phyloP scores from a whole-genome alignment of 1,139 yeast species.

The Suhomyces bribrorum region DNA sequence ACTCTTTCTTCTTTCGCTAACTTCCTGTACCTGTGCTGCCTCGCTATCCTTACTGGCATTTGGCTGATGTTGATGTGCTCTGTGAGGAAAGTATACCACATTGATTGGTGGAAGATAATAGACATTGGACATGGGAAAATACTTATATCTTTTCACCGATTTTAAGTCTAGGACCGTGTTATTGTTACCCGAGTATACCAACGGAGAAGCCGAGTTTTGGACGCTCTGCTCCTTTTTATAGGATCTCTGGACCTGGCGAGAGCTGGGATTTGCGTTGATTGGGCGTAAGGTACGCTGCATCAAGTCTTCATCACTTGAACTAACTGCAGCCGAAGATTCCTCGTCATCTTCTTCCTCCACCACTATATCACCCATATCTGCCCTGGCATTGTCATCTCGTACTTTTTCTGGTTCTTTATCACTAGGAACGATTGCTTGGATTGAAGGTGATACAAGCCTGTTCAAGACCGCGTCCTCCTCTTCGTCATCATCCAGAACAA shows the following conservation, averaged over 20 bases:
- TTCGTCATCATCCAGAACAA: constrained; percentile 13
- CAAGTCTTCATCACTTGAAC: constrained; percentile 10
- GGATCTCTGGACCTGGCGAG: constrained; percentile 2
- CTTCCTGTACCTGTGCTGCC: constrained; percentile 10
- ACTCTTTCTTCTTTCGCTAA: constrained; percentile 18
- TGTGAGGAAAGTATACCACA: constrained; percentile 61
- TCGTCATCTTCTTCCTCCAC: constrained; percentile 14
- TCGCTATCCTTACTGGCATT: constrained; percentile 8
- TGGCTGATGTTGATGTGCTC: constrained; percentile 47
- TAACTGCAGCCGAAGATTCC: constrained; percentile 5
- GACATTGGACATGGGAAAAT: constrained; percentile 57
- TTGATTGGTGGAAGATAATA: constrained; percentile 62
- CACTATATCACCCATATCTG: not conserved
- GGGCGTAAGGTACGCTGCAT: not conserved
- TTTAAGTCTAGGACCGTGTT: constrained; percentile 14
- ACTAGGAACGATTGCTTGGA: not conserved
- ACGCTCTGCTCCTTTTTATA: constrained; percentile 1
- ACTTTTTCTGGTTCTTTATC: constrained; percentile 1
- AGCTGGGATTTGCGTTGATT: not conserved
- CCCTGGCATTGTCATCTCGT: not conserved
- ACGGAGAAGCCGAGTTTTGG: constrained; percentile 9
- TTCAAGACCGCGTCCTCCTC: not conserved
- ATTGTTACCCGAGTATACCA: constrained; percentile 13
- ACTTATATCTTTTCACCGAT: constrained; percentile 41
- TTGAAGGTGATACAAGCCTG: not conserved